These are phyloP conservation scores for Neurospora africana DNA, from an alignment of 495 filamentous ascomycete species.

Conservation along the genomic window DNA sequence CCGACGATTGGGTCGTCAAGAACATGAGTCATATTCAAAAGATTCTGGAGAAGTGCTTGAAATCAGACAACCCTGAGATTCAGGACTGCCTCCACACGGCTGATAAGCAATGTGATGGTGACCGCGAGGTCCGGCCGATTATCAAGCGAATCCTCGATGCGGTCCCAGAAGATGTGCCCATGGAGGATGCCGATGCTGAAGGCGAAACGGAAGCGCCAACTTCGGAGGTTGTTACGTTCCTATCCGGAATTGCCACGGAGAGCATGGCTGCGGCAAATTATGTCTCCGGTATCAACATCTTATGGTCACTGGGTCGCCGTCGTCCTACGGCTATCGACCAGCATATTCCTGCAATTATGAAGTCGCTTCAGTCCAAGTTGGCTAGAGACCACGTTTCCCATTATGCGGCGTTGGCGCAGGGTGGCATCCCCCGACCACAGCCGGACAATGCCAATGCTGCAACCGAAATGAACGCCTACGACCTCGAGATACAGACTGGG, in stretches of 20 bases:
- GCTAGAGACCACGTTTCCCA: conserved; percentile 87
- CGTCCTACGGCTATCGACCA: conserved; percentile 78
- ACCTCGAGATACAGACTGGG: conserved; percentile 73
- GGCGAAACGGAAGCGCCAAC: conserved; percentile 59
- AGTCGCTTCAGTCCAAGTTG: conserved; percentile 82
- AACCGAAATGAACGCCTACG: conserved; percentile 57
- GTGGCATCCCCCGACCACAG: conserved; percentile 22
- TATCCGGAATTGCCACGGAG: conserved; percentile 75
- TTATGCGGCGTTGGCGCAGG: conserved; percentile 44
- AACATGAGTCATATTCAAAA: conserved; percentile 70
- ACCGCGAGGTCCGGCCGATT: conserved; percentile 51
- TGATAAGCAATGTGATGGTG: conserved; percentile 55
- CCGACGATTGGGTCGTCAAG: conserved; percentile 78
- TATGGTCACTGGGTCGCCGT: conserved; percentile 81
- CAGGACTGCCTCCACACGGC: conserved; percentile 78
- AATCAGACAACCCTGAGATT: conserved; percentile 76
- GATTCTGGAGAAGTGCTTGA: conserved; percentile 79
- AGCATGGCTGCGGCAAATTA: conserved; percentile 66
- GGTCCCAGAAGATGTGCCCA: conserved; percentile 76
- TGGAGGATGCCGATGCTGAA: conserved; percentile 84
- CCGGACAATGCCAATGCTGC: conserved; percentile 37
- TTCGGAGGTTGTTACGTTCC: conserved; percentile 68
- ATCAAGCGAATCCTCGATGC: conserved; percentile 77
- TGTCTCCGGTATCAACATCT: conserved; percentile 76
- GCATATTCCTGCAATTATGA: conserved; percentile 83